Evolutionary conservation across 2,329 filamentous ascomycete species (phyloP).

Genomic region (Aspergillus viridinutans): DNA sequence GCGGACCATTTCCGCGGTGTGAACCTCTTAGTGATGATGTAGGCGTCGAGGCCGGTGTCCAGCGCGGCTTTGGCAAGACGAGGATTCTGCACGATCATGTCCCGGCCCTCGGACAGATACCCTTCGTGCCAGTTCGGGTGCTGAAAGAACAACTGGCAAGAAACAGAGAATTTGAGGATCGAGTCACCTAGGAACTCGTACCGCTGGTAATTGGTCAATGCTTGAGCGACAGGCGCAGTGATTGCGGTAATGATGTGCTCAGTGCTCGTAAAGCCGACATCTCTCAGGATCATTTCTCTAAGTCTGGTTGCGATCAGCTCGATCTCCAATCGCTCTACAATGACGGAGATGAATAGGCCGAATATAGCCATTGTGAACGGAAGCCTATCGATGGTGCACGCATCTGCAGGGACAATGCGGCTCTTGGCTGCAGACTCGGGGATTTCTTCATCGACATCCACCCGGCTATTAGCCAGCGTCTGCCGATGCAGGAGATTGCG

Average conservation of each 20-base stretch:
- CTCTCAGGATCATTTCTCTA: conserved; percentile 50
- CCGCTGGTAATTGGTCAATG: conserved; percentile 69
- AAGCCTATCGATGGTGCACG: conserved; percentile 38
- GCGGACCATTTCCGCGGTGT: conserved; percentile 70
- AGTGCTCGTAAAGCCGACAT: conserved; percentile 52
- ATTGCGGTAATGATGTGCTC: conserved; percentile 64
- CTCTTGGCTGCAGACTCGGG: conserved; percentile 12
- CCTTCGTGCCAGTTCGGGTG: conserved; percentile 71
- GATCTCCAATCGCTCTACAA: conserved; percentile 66
- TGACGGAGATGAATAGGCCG: conserved; percentile 64
- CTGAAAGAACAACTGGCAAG: conserved; percentile 59
- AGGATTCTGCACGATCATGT: conserved; percentile 68
- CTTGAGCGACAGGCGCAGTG: conserved; percentile 58
- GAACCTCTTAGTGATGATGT: conserved; percentile 66
- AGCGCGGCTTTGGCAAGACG: conserved; percentile 64
- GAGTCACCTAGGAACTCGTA: conserved; percentile 86
- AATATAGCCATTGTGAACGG: conserved; percentile 46
- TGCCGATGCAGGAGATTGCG: conserved; percentile 24
- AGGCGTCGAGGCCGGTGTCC: conserved; percentile 63
- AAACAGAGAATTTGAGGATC: conserved; percentile 70
- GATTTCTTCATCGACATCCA: conserved; percentile 3
- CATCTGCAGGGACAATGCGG: conserved; percentile 16
- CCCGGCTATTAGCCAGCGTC: conserved; percentile 2
- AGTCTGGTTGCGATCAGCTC: conserved; percentile 61
- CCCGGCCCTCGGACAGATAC: conserved; percentile 65